A percentile compares a stretch with the other conserved stretches of the same genome.
Evolutionary conservation across 352 stramenopile species (phyloP).

Genomic region (Salisapilia sapeloensis): DNA sequence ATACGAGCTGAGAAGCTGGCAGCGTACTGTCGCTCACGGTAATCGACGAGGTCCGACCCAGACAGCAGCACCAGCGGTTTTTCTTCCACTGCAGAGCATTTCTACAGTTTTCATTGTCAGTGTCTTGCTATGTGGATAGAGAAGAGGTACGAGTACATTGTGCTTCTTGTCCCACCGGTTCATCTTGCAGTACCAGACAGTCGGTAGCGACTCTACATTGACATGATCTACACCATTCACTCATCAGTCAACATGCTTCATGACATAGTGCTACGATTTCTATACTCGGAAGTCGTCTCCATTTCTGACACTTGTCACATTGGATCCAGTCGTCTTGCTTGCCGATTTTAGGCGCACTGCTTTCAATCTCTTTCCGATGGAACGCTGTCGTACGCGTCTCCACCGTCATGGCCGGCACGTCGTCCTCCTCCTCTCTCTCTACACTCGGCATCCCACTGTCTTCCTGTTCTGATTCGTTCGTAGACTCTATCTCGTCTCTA

Average conservation of each 20-base stretch:
- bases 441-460: too few species aligned
- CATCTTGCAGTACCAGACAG: slow-evolving; percentile 77
- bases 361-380: slow-evolving; percentile 26
- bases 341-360: slow-evolving; percentile 24
- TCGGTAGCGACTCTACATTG: slow-evolving; percentile 53
- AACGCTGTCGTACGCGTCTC: slow-evolving; percentile 31
- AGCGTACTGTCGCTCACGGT: slow-evolving; percentile 46
- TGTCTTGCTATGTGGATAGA: slow-evolving; percentile 1
- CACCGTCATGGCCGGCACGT: slow-evolving; percentile 14
- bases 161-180: slow-evolving; percentile 67
- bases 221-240: slow-evolving; percentile 27
- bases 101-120: slow-evolving; percentile 10
- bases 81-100: slow-evolving; percentile 55
- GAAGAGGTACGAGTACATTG: slow-evolving; percentile 18
- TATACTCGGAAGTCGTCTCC: slow-evolving; percentile 63
- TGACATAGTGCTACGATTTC: too few species aligned
- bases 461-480: slow-evolving; percentile 8
- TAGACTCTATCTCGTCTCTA: neutral
- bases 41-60: slow-evolving; percentile 33
- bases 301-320: slow-evolving; percentile 78
- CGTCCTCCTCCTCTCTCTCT: slow-evolving; percentile 9
- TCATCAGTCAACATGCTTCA: slow-evolving; percentile 4
- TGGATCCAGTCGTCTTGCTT: slow-evolving; percentile 80
- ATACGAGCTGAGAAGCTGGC: slow-evolving; percentile 45
- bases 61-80: slow-evolving; percentile 54